Evolutionary conservation across 192 early-diverging fungal genomes (phyloP).

Genomic region (Lunasporangiospora selenospora): DNA sequence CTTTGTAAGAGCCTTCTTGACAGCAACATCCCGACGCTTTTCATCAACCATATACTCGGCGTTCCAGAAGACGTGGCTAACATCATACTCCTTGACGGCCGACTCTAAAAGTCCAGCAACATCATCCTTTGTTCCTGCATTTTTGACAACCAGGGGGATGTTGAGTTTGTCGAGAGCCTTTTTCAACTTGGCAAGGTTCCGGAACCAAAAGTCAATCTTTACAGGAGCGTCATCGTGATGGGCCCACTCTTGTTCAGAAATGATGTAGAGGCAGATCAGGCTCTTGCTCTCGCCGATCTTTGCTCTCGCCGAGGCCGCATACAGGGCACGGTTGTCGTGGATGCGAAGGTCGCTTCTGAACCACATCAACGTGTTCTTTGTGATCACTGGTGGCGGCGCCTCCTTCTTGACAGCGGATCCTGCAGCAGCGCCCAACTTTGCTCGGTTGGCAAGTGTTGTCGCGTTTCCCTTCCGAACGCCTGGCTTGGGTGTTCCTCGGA

Average conservation of each 20-base stretch:
- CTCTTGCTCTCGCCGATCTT: conserved; percentile 7
- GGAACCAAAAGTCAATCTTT: conserved; percentile 60
- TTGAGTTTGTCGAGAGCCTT: conserved; percentile 30
- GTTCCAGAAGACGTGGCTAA: conserved; percentile 58
- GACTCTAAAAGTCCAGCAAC: conserved; percentile 49
- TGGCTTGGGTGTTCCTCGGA: conserved; percentile 35
- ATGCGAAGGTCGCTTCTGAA: conserved; percentile 58
- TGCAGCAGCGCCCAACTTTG: conserved; percentile 3
- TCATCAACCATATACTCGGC: conserved; percentile 65
- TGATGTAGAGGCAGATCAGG: conserved; percentile 58
- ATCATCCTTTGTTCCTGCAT: conserved; percentile 13
- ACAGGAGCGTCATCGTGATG: conserved; percentile 59
- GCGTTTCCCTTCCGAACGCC: conserved; percentile 35
- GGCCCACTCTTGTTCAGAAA: conserved; percentile 60
- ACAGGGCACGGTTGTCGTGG: conserved; percentile 52
- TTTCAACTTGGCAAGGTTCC: conserved; percentile 51
- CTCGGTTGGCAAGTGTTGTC: conserved; percentile 22
- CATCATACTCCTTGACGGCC: conserved; percentile 23
- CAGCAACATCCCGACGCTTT: conserved; percentile 42
- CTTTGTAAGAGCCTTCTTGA: conserved; percentile 18
- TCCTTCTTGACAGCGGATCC: conserved; percentile 27
- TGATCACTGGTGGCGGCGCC: conserved; percentile 24
- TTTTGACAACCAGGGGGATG: conserved; percentile 59
- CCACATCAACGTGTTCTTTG: conserved; percentile 54
- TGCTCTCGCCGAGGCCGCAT: conserved; percentile 21